A percentile compares a stretch with the other conserved stretches of the same genome.
Conservation (phyloP, 192 early-diverging fungal species). For the Funneliformis mosseae region DNA sequence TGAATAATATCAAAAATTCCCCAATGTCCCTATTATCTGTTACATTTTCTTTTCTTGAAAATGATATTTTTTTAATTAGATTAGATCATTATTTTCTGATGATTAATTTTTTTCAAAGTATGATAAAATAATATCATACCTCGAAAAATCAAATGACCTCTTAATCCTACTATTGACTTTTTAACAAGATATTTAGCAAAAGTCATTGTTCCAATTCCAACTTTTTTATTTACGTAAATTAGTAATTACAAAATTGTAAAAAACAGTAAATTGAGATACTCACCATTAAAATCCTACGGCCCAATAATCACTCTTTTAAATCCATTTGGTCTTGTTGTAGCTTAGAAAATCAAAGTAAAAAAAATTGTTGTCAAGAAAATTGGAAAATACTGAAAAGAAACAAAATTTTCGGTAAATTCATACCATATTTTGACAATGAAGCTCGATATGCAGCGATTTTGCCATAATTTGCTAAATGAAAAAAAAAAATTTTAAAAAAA, state of each 20-base stretch:
- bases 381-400: neutral
- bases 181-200: slow-evolving; percentile 1
- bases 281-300: neutral
- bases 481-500: neutral
- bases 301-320: slow-evolving; percentile 11
- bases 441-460: slow-evolving; percentile 4
- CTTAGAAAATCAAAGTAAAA: neutral
- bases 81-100: too few relatives aligned
- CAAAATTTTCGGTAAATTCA: neutral
- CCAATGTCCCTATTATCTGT: too few relatives aligned
- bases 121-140: neutral
- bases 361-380: neutral
- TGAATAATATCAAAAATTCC: too few relatives aligned
- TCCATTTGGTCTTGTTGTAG: neutral
- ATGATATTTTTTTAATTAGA: too few relatives aligned
- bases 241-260: neutral
- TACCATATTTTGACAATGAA: slow-evolving; percentile 16
- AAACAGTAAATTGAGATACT: neutral
- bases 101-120: too few relatives aligned
- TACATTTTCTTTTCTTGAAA: too few relatives aligned
- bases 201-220: neutral
- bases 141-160: neutral
- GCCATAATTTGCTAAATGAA: neutral
- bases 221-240: neutral
- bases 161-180: neutral